Percentiles rank a stretch among this genome's conserved stretches.
These are phyloP conservation scores for Pisolithus albus DNA, from an alignment of 768 basidiomycete genomes.

Conservation along the genomic window DNA sequence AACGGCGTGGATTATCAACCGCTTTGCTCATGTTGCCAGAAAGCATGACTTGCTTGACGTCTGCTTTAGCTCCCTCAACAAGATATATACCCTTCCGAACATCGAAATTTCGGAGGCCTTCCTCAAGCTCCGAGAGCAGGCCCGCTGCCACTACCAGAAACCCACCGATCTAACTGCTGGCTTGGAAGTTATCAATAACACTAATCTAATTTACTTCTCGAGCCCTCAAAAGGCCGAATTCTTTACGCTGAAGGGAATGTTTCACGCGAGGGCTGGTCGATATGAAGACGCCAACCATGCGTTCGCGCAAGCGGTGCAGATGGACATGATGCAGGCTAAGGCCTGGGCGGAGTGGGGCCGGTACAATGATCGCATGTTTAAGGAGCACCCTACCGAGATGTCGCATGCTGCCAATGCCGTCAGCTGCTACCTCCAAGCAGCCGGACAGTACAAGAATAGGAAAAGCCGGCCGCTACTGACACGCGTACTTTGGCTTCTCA, in stretches of 20 bases:
- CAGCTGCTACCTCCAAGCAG: conserved; percentile 96
- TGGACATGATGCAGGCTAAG: conserved; percentile 92
- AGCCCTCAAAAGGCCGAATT: conserved; percentile 95
- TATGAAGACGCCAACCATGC: conserved; percentile 87
- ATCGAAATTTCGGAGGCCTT: conserved; percentile 99
- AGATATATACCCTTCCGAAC: conserved; percentile 97
- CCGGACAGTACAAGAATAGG: conserved; percentile 87
- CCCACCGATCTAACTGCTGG: conserved; percentile 90
- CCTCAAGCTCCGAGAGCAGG: conserved; percentile 96
- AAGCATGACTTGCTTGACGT: conserved; percentile 96
- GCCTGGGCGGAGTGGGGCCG: conserved; percentile 99
- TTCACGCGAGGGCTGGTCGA: conserved; percentile 80
- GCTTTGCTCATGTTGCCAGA: conserved; percentile 96
- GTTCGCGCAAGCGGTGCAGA: conserved; percentile 92
- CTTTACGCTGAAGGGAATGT: conserved; percentile 98
- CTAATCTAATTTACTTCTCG: conserved; percentile 98
- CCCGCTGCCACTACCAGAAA: conserved; percentile 95
- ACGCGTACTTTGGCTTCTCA: conserved; percentile 93
- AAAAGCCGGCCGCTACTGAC: conserved; percentile 89
- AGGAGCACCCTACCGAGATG: conserved; percentile 70
- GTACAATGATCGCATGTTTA: conserved; percentile 90
- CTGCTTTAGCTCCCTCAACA: conserved; percentile 89
- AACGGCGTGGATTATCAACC: conserved; percentile 99
- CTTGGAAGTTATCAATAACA: conserved; percentile 98
- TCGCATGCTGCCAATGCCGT: conserved; percentile 83